These are phyloP conservation scores for Butyriboletus loyo DNA, from an alignment of 768 basidiomycete genomes.

Conservation along the genomic window DNA sequence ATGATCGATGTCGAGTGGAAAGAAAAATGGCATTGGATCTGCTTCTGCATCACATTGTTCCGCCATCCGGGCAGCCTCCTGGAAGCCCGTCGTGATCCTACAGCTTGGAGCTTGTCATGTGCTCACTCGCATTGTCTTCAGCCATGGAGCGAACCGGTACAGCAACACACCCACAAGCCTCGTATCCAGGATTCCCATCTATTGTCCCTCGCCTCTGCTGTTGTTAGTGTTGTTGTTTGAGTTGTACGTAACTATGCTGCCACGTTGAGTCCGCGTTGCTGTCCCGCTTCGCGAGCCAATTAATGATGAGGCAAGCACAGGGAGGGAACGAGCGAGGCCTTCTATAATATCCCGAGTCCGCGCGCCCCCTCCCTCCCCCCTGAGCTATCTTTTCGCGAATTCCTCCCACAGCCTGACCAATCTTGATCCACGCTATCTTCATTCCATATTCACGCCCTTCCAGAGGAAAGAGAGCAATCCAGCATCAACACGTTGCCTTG, in stretches of 20 bases:
- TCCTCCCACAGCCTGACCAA: constrained; percentile 22
- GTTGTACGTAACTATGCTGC: constrained; percentile 26
- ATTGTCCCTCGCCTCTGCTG: constrained; percentile 9
- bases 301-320: constrained; percentile 1
- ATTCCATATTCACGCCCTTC: constrained; percentile 28
- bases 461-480: constrained; percentile 16
- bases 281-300: constrained; percentile 1
- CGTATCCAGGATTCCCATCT: constrained; percentile 4
- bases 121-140: constrained; percentile 8
- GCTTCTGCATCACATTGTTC: constrained; percentile 17
- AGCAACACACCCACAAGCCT: constrained; percentile 14
- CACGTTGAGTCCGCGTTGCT: constrained; percentile 26
- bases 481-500: constrained; percentile 34
- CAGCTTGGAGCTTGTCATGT: constrained; percentile 10
- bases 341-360: constrained; percentile 16
- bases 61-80: constrained; percentile 8
- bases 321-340: constrained; percentile 1
- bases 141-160: not conserved
- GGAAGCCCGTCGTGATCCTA: constrained; percentile 24
- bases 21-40: constrained; percentile 3
- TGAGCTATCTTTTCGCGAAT: constrained; percentile 11
- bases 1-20: constrained; percentile 1
- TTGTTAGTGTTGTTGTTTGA: constrained; percentile 7
- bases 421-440: constrained; percentile 32
- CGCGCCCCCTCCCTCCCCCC: constrained; percentile 9